Evolutionary conservation across 306 rosid genomes (phyloP), one percentile per base, ranked within the genome.

Genomic region (Begonia loranthoides): DNA sequence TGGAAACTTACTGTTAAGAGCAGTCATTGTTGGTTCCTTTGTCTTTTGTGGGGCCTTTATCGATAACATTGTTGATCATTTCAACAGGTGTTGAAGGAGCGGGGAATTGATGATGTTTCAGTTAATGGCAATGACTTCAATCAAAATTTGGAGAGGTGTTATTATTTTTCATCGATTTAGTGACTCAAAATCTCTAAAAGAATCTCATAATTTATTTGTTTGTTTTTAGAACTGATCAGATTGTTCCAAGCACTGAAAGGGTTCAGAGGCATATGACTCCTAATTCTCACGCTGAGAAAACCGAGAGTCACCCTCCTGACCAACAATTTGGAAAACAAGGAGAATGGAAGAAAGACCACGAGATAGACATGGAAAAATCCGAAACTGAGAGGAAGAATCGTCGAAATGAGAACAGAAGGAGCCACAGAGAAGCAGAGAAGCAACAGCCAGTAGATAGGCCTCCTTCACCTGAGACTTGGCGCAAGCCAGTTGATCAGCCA

Each of bases 401-500:
- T 86, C 86, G 73, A 16, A 71, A 72, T 50, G 94, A 80, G 61
- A 67, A 61, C 41, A 38, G 75, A 60, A 78, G 72, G 78, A 78
- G 62, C 41, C 51, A 13, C 9, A 69, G 78, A 65, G 99, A 79
- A 50, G 45, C 64, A 13, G 94, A 82, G 12, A 82, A 73, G 69
- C 87, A 52, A 57, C 79, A 50, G 50, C 65, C 47, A 58, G 51
- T 62, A 1, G 94, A 86, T 75, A 74, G 99, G 69, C 81, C 64
- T n/a, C 60, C 90, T 51, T 90, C 95, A 41, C 94, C 95, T 0
- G 90, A 89, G 72, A 82, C 95, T 19, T 89, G 97, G 97, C 94
- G 95, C 41, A 89, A 79, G 82, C 86, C 95, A 34, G 73, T 49
- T 14, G 99, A 83, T 70, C 78, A 64, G 75, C 79, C 75, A 16